Percentiles rank a stretch among this genome's conserved stretches.
phyloP scores from a whole-genome alignment of 352 stramenopile genomes.

The Achlya hypogyna region DNA sequence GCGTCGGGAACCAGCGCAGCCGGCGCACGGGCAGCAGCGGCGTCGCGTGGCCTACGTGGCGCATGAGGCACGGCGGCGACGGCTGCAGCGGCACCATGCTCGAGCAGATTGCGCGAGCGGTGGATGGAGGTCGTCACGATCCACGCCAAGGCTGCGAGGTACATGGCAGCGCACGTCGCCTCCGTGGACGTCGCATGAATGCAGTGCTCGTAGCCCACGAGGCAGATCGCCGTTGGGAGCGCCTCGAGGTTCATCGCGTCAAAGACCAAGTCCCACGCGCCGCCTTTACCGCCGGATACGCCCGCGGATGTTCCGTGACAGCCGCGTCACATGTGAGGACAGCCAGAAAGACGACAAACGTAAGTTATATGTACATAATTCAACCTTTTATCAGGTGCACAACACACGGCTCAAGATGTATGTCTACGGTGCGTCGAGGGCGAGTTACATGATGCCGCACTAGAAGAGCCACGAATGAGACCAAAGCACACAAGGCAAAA shows the following conservation, averaged over 20 bases:
- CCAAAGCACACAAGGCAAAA: background rate
- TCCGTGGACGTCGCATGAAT: background rate
- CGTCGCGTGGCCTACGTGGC: constrained; percentile 56
- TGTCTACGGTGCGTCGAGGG: too few relatives aligned
- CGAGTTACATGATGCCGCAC: constrained; percentile 41
- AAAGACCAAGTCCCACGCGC: background rate
- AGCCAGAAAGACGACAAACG: background rate
- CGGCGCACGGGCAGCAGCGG: constrained; percentile 67
- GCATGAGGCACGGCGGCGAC: background rate
- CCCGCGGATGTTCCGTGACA: background rate
- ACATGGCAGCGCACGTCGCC: background rate
- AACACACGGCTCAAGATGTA: too few relatives aligned
- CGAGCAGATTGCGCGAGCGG: constrained; percentile 10
- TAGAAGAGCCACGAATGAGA: constrained; percentile 10
- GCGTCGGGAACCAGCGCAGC: constrained; percentile 78
- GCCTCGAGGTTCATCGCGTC: background rate
- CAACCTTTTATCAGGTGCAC: too few relatives aligned
- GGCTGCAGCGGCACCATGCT: background rate
- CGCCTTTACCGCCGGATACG: background rate
- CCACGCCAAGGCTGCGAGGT: background rate
- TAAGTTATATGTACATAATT: constrained; percentile 12
- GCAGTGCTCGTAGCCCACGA: constrained; percentile 8
- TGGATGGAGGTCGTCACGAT: constrained; percentile 12
- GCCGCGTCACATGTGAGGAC: background rate
- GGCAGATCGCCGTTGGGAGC: background rate